Percentiles rank a stretch among this genome's conserved stretches.
Conservation (phyloP, 306 rosid genomes). For the Hippophae gyantsensis region DNA sequence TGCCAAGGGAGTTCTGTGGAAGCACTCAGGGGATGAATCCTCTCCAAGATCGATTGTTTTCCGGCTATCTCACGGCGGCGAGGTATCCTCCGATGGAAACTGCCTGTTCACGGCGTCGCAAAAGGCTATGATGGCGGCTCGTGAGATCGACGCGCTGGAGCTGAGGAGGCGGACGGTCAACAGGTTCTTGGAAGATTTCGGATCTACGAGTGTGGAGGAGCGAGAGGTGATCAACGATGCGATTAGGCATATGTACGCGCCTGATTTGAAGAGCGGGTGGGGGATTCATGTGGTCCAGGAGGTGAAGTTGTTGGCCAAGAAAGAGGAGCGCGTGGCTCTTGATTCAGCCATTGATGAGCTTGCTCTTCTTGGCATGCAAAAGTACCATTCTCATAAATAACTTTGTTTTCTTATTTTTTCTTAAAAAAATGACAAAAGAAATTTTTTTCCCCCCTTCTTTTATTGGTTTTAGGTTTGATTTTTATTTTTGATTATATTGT, state of each 20-base stretch:
- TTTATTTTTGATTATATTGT: too few relatives aligned
- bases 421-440: too few relatives aligned
- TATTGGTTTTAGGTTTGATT: too few relatives aligned
- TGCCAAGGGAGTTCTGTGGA: constrained; percentile 87
- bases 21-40: constrained; percentile 43
- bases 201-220: constrained; percentile 54
- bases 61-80: constrained; percentile 86
- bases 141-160: constrained; percentile 59
- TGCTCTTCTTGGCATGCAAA: constrained; percentile 75
- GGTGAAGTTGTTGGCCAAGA: constrained; percentile 84
- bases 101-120: constrained; percentile 83
- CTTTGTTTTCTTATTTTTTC: too few relatives aligned
- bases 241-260: constrained; percentile 74
- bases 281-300: constrained; percentile 93
- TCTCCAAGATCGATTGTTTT: constrained; percentile 53
- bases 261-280: constrained; percentile 91
- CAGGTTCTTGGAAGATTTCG: constrained; percentile 63
- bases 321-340: constrained; percentile 57
- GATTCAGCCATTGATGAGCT: constrained; percentile 84
- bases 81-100: constrained; percentile 88
- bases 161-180: constrained; percentile 71
- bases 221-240: constrained; percentile 47
- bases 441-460: too few relatives aligned
- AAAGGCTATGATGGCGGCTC: constrained; percentile 57
- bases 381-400: constrained; percentile 27